Evolutionary conservation across 768 basidiomycete species (phyloP).

Genomic region (Phanerodontia chrysosporium): DNA sequence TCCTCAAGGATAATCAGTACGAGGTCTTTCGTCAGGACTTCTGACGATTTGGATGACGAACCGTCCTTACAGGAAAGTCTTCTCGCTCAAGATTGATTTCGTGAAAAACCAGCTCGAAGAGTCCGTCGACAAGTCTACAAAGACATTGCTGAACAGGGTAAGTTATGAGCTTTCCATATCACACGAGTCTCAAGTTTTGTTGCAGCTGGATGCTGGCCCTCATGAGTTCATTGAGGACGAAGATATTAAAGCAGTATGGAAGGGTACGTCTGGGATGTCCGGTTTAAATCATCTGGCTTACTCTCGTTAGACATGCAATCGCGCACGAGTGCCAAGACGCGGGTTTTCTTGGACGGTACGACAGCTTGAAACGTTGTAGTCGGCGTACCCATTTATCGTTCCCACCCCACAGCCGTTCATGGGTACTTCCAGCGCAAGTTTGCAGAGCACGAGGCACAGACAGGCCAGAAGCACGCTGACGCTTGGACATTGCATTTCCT

Average conservation of each 20-base stretch:
- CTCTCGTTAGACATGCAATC: conserved; percentile 5
- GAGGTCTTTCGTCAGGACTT: background rate
- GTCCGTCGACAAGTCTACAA: conserved; percentile 1
- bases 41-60: background rate
- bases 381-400: background rate
- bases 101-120: background rate
- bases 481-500: conserved; percentile 13
- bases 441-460: conserved; percentile 8
- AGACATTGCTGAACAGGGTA: conserved; percentile 1
- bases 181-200: background rate
- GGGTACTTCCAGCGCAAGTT: conserved; percentile 18
- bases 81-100: background rate
- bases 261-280: background rate
- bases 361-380: background rate
- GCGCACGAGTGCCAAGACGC: conserved; percentile 7
- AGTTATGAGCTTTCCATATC: background rate
- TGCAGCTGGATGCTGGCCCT: conserved; percentile 10
- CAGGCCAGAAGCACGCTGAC: conserved; percentile 1
- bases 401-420: conserved; percentile 16
- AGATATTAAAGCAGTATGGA: conserved; percentile 9
- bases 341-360: conserved; percentile 11
- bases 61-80: background rate
- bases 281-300: background rate
- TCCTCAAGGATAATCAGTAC: background rate
- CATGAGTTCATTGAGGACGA: conserved; percentile 11